Percentiles rank a stretch among this genome's conserved stretches.
Conservation (phyloP, 73 alveolate genomes). For the Paramecium primaurelia region DNA sequence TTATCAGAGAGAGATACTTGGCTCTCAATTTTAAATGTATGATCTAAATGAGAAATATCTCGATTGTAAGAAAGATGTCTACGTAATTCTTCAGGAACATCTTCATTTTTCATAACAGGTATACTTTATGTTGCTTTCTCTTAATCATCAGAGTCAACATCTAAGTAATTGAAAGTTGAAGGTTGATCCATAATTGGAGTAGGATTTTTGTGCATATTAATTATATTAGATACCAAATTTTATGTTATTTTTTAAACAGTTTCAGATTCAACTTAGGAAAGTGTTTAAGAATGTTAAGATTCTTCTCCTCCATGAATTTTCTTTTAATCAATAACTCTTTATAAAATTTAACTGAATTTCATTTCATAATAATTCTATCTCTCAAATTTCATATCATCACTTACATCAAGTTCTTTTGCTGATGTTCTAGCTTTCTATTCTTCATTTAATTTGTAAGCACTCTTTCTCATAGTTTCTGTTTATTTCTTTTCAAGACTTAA, state of each 20-base stretch:
- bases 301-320: not conserved
- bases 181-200: not conserved
- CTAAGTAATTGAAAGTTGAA: not conserved
- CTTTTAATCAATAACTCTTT: conserved; percentile 27
- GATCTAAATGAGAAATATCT: conserved; percentile 7
- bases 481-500: not conserved
- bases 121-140: not conserved
- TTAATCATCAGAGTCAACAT: not conserved
- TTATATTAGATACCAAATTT: not conserved
- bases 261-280: conserved; percentile 7
- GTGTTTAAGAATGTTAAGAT: not conserved
- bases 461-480: not conserved
- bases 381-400: not conserved
- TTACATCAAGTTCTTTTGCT: not conserved
- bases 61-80: not conserved
- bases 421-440: not conserved
- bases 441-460: not conserved
- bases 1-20: not conserved
- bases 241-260: not conserved
- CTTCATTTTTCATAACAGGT: not conserved
- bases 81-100: not conserved
- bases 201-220: not conserved
- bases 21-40: conserved; percentile 1
- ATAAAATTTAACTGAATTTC: not conserved
- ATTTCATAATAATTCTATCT: not conserved